Conservation (phyloP, 2,329 filamentous ascomycete genomes). For the Cadophora sp. region DNA sequence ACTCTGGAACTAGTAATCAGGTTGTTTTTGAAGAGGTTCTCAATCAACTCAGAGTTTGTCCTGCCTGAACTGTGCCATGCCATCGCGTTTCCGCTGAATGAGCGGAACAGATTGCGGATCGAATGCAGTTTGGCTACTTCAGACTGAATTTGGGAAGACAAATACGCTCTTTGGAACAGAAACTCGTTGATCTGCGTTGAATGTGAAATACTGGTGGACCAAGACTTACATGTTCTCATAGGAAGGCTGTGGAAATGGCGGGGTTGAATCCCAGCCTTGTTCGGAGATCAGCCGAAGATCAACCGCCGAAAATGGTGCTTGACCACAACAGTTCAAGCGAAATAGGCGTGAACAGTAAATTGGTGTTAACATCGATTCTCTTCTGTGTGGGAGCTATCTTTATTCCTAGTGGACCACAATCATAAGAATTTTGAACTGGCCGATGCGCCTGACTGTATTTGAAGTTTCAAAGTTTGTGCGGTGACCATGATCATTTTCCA, state of each 20-base stretch:
- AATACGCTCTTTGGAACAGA: neutral
- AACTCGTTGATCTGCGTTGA: neutral
- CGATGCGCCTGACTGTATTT: too few species aligned
- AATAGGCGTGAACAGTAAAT: neutral
- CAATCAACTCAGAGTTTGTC: constrained; percentile 76
- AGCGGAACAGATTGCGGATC: constrained; percentile 23
- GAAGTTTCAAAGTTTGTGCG: too few species aligned
- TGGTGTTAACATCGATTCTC: too few species aligned
- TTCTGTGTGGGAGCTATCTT: too few species aligned
- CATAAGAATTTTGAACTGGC: too few species aligned
- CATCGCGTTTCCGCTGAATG: constrained; percentile 60
- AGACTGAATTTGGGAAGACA: too few species aligned
- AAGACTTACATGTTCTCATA: neutral
- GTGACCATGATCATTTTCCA: too few species aligned
- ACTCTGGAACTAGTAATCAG: constrained; percentile 77
- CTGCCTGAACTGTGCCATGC: constrained; percentile 86
- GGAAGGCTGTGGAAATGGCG: neutral
- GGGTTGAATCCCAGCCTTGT: neutral
- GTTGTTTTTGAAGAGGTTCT: constrained; percentile 74
- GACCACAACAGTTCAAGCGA: neutral
- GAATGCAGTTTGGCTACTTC: constrained; percentile 24
- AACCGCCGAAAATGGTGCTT: neutral
- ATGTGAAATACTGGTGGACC: neutral
- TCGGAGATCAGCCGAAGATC: neutral
- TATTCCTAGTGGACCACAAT: too few species aligned